A percentile compares a stretch with the other conserved stretches of the same genome.
These are phyloP conservation scores for Basidiobolus heterosporus DNA, from an alignment of 371 early-diverging fungal genomes.

Conservation along the genomic window DNA sequence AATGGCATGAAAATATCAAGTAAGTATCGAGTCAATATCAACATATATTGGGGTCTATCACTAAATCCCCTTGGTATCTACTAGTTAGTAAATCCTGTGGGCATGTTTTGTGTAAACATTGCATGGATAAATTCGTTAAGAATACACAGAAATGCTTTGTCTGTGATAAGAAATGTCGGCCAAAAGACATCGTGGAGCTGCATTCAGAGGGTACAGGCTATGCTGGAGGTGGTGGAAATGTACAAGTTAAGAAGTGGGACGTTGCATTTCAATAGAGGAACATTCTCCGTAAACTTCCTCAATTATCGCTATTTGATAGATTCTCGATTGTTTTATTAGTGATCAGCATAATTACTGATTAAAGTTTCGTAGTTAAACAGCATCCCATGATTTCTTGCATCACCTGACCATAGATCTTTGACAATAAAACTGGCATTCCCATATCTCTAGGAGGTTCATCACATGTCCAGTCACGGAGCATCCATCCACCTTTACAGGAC, in stretches of 20 bases:
- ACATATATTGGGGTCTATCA: background rate
- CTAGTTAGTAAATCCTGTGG: constrained; percentile 67
- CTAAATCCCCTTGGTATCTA: background rate
- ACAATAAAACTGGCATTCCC: too few species aligned
- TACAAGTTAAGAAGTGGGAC: constrained; percentile 49
- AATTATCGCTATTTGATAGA: too few species aligned
- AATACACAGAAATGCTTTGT: constrained; percentile 57
- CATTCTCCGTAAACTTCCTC: too few species aligned
- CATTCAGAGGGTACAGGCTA: constrained; percentile 78
- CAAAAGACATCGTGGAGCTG: constrained; percentile 57
- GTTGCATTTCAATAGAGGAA: constrained; percentile 42
- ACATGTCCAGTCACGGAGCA: too few species aligned
- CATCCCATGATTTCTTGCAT: too few species aligned
- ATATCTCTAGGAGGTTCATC: too few species aligned
- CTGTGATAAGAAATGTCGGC: constrained; percentile 52
- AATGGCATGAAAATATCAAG: constrained; percentile 56
- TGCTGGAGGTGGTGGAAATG: constrained; percentile 58
- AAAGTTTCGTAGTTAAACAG: too few species aligned
- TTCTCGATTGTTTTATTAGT: too few species aligned
- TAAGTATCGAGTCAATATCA: too few species aligned
- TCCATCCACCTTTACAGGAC: too few species aligned
- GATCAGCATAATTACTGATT: too few species aligned
- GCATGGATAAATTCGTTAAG: constrained; percentile 60
- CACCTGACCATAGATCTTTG: too few species aligned
- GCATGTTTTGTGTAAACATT: constrained; percentile 69